Evolutionary conservation across 2,329 filamentous ascomycete genomes (phyloP), one percentile per base, ranked within the genome.

Genomic region (Atkinsonella hypoxylon): DNA sequence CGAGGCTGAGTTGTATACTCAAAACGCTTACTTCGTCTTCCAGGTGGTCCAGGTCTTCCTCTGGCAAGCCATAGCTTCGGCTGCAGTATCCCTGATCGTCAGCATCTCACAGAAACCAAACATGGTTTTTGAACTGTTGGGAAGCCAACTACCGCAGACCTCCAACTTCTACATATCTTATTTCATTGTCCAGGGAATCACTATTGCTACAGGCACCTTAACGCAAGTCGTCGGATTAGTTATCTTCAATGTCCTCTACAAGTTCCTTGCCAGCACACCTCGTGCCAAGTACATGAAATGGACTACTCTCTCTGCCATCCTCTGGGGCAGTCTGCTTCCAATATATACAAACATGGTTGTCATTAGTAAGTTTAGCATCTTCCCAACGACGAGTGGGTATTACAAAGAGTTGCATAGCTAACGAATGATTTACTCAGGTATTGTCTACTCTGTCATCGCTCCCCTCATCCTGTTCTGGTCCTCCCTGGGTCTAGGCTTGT

Each of bases 121-220:
- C 7, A 67, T 67, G 1, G 78, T 82, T 22, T 81, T 89, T 0
- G 67, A 61, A 2, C 69, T 91, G 48, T 73, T 95, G 10, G 84
- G 89, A 1, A 63, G 72, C 10, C 82, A 85, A 47, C 73, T 98
- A 17, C 93, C 93, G 12, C 83, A 79, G 42, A 82, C 89, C 0
- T 90, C 89, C 55, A 97, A 95, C 70, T 94, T 97, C 62, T 98
- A 96, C 69, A 84, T 97, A 48, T 87, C 68, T 13, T 95, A 94
- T 69, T 90, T 95, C 57, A 81, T 95, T 40, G 74, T 95, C 1
- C 89, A 95, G 65, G 89, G 88, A 47, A 71, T 95, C 46, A 84
- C 82, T 0, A 80, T 90, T 56, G 83, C 87, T n/a, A 77, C 85
- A 0, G 77, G 81, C 49, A 80, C 83, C 12, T 67, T 95, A 12